phyloP scores from a whole-genome alignment of 2,329 filamentous ascomycete genomes.

The Colletotrichum plurivorum region DNA sequence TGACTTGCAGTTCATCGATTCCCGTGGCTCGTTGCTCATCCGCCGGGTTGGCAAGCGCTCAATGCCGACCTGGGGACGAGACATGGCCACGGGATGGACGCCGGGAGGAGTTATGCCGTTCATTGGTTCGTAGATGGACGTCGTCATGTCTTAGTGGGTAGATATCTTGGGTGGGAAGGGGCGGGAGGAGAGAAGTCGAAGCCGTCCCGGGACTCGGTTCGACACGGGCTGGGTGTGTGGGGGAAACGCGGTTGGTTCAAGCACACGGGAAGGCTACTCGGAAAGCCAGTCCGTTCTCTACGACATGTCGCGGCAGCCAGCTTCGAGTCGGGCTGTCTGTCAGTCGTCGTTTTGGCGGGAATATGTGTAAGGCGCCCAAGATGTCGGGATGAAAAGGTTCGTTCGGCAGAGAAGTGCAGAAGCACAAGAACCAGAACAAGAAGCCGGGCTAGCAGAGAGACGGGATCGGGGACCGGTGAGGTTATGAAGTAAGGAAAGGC shows the following conservation, averaged over 20 bases:
- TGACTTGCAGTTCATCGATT: constrained; percentile 97
- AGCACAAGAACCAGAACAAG: constrained; percentile 33
- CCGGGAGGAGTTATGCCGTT: constrained; percentile 59
- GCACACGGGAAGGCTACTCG: constrained; percentile 18
- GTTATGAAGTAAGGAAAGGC: constrained; percentile 39
- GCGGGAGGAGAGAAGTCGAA: background rate
- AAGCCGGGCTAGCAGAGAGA: constrained; percentile 21
- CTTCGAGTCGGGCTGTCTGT: background rate
- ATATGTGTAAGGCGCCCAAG: background rate
- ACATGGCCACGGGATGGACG: constrained; percentile 69
- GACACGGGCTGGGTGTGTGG: background rate
- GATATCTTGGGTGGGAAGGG: background rate
- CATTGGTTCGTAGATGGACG: constrained; percentile 57
- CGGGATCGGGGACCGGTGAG: constrained; percentile 37
- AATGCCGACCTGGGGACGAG: constrained; percentile 84
- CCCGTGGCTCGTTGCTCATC: constrained; percentile 81
- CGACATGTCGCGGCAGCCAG: constrained; percentile 27
- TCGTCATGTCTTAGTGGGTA: constrained; percentile 52
- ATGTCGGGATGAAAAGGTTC: background rate
- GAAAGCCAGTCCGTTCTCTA: constrained; percentile 20
- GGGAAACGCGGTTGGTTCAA: constrained; percentile 8
- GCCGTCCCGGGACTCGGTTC: background rate
- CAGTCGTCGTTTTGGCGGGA: constrained; percentile 4
- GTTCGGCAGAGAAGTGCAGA: constrained; percentile 25
- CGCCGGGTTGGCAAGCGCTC: constrained; percentile 81